Evolutionary conservation across 176 grass and related monocot genomes (phyloP).

Genomic region (Paspalum vaginatum): DNA sequence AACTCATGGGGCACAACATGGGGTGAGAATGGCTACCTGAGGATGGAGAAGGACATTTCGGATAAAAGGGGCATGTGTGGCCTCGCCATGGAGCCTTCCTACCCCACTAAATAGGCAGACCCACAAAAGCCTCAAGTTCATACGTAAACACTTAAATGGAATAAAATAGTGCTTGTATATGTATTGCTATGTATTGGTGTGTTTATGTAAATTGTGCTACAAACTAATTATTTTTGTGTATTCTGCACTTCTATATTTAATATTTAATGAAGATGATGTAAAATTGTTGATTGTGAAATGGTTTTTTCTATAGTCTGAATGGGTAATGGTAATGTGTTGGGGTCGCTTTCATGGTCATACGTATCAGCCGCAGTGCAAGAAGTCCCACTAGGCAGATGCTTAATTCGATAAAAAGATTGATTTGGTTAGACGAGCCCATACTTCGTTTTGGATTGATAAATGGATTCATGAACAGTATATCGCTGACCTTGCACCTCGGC

Average conservation of each 20-base stretch:
- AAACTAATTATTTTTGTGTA: background rate
- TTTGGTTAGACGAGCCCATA: too few relatives aligned
- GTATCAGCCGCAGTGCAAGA: too few relatives aligned
- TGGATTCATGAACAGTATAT: too few relatives aligned
- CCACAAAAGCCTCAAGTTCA: background rate
- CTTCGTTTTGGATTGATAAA: too few relatives aligned
- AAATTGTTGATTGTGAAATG: background rate
- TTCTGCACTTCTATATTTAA: background rate
- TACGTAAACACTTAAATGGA: background rate
- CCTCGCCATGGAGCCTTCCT: background rate
- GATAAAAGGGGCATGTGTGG: slow-evolving; percentile 26
- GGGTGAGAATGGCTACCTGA: slow-evolving; percentile 33
- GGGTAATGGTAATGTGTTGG: too few relatives aligned
- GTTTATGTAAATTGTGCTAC: background rate
- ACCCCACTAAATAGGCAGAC: background rate
- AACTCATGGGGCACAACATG: slow-evolving; percentile 35
- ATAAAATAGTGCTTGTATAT: background rate
- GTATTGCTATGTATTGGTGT: background rate
- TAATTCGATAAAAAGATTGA: too few relatives aligned
- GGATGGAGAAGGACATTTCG: slow-evolving; percentile 27
- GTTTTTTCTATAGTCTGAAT: too few relatives aligned
- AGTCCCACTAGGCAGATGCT: too few relatives aligned
- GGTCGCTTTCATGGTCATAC: too few relatives aligned
- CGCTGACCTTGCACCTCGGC: too few relatives aligned
- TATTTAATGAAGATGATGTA: background rate